Percentiles rank a stretch among this genome's conserved stretches.
Conservation (phyloP, 2,329 filamentous ascomycete genomes). For the Calonectria leucothoes region DNA sequence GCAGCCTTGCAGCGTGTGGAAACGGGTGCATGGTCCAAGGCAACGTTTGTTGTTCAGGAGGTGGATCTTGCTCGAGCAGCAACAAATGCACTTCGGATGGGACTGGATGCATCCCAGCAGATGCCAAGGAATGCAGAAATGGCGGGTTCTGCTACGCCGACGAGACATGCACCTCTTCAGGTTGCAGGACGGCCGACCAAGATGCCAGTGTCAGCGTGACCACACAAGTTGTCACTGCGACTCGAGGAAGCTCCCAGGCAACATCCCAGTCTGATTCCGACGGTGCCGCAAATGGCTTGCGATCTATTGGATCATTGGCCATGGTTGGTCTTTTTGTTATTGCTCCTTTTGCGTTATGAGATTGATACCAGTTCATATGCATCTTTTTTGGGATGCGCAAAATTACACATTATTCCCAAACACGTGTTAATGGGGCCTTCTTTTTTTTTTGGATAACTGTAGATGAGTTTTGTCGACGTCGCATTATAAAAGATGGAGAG, state of each 20-base stretch:
- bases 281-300: neutral
- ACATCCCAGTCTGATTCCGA: neutral
- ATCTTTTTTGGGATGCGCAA: neutral
- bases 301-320: neutral
- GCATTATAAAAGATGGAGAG: neutral
- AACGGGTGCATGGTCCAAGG: neutral
- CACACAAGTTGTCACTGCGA: neutral
- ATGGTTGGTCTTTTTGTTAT: neutral
- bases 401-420: neutral
- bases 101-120: neutral
- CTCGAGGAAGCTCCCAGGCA: neutral
- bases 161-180: neutral
- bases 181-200: neutral
- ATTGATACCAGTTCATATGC: neutral
- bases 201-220: neutral
- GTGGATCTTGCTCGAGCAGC: neutral
- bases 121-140: neutral
- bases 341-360: neutral
- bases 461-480: neutral
- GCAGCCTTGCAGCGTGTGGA: neutral
- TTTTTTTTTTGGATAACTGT: neutral
- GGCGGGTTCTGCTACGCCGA: neutral
- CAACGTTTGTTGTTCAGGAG: neutral
- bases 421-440: neutral
- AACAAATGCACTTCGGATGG: neutral